These are phyloP conservation scores for Clitocybe nebularis DNA, from an alignment of 1,284 basidiomycete genomes.

Conservation along the genomic window DNA sequence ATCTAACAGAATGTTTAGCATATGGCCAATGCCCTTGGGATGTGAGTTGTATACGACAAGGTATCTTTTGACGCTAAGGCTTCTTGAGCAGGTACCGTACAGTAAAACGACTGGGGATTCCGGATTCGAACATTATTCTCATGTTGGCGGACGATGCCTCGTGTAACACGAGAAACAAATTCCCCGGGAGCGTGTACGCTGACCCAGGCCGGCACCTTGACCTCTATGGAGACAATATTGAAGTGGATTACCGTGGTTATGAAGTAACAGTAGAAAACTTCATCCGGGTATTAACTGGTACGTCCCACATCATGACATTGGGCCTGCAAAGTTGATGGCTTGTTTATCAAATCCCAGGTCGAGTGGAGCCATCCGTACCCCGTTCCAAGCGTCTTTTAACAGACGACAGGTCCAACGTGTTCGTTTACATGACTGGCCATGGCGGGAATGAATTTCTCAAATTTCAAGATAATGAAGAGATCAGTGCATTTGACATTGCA, in stretches of 20 bases:
- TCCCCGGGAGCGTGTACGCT: slow-evolving; percentile 89
- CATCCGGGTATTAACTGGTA: slow-evolving; percentile 85
- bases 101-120: slow-evolving; percentile 95
- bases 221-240: slow-evolving; percentile 93
- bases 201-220: slow-evolving; percentile 78
- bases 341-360: slow-evolving; percentile 39
- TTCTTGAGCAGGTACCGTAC: slow-evolving; percentile 79
- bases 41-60: slow-evolving; percentile 49
- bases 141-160: slow-evolving; percentile 98
- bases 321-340: background rate
- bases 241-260: slow-evolving; percentile 97
- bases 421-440: slow-evolving; percentile 98
- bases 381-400: slow-evolving; percentile 89
- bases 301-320: slow-evolving; percentile 15
- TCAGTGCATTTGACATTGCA: slow-evolving; percentile 92
- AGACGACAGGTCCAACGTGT: slow-evolving; percentile 92
- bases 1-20: slow-evolving; percentile 53
- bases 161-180: slow-evolving; percentile 91
- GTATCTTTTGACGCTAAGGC: background rate
- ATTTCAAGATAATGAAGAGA: slow-evolving; percentile 98
- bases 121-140: slow-evolving; percentile 96
- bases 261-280: slow-evolving; percentile 98
- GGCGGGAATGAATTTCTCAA: slow-evolving; percentile 98
- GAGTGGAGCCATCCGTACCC: slow-evolving; percentile 75
- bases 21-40: slow-evolving; percentile 96